Evolutionary conservation across 2,329 filamentous ascomycete species (phyloP).

Genomic region (Penicillium brevicompactum): DNA sequence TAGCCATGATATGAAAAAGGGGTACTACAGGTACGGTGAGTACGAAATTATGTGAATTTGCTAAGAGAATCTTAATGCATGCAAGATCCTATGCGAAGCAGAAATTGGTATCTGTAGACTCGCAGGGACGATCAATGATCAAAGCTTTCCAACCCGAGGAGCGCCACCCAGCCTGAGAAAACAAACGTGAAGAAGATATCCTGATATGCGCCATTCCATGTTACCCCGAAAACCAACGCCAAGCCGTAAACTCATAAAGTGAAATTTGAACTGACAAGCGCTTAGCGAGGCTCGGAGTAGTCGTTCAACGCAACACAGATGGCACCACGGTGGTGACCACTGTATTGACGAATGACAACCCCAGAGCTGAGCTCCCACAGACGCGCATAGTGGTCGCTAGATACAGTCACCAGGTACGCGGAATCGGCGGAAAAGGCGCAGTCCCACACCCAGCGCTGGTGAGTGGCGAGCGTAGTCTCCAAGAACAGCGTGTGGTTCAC

Average conservation of each 20-base stretch:
- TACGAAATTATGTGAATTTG: not conserved
- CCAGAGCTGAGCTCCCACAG: conserved; percentile 87
- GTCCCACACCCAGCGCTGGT: conserved; percentile 97
- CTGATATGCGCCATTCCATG: conserved; percentile 7
- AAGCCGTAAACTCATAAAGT: not conserved
- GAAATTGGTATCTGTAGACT: not conserved
- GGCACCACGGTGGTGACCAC: conserved; percentile 87
- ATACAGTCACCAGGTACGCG: conserved; percentile 90
- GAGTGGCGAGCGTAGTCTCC: conserved; percentile 82
- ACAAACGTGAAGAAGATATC: not conserved
- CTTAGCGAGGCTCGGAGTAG: conserved; percentile 56
- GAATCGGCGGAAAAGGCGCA: conserved; percentile 93
- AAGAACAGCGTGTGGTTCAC: conserved; percentile 66
- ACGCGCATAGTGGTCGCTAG: conserved; percentile 88
- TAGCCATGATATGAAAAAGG: not conserved
- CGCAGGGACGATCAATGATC: not conserved
- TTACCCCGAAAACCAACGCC: conserved; percentile 10
- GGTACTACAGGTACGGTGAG: not conserved
- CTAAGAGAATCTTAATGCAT: not conserved
- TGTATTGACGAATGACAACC: conserved; percentile 91
- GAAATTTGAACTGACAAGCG: not conserved
- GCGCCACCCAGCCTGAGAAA: not conserved
- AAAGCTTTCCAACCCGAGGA: not conserved
- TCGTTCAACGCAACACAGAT: conserved; percentile 94
- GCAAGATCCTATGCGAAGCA: not conserved